phyloP scores from a whole-genome alignment of 1,284 basidiomycete genomes.

The Cryptococcus sp. region DNA sequence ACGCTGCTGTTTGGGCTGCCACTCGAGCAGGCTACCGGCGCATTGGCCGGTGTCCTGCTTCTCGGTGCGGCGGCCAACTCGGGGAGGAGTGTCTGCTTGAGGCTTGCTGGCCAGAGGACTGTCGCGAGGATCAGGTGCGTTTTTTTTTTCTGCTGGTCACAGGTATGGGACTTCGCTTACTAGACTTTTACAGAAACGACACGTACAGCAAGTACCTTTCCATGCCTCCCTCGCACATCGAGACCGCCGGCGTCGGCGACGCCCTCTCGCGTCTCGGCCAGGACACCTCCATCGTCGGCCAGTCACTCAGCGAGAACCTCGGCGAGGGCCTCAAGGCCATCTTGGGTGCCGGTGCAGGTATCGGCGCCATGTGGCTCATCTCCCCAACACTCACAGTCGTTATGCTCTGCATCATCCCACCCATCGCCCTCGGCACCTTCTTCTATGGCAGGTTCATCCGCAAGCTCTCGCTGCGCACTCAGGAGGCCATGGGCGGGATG shows the following conservation, averaged over 20 bases:
- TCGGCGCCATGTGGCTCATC: conserved; percentile 47
- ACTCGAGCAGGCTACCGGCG: conserved; percentile 39
- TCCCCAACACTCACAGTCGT: conserved; percentile 44
- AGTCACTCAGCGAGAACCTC: conserved; percentile 44
- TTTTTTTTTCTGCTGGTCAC: not conserved
- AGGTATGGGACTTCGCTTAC: not conserved
- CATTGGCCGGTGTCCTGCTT: conserved; percentile 31
- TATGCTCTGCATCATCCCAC: conserved; percentile 47
- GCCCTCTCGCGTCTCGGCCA: conserved; percentile 47
- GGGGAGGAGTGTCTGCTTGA: conserved; percentile 38
- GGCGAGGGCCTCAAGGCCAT: conserved; percentile 48
- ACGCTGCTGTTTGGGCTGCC: conserved; percentile 42
- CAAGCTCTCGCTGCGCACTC: conserved; percentile 43
- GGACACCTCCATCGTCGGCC: conserved; percentile 47
- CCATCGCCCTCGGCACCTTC: conserved; percentile 48
- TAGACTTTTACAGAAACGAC: conserved; percentile 31
- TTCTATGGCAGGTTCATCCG: conserved; percentile 49
- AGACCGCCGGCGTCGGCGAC: conserved; percentile 45
- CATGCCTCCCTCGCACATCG: conserved; percentile 47
- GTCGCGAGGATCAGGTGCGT: conserved; percentile 42
- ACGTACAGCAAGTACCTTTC: conserved; percentile 47
- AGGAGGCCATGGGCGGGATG: conserved; percentile 48
- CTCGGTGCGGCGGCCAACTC: conserved; percentile 46
- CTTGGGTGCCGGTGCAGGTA: conserved; percentile 42
- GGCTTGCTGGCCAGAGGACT: conserved; percentile 47